A percentile compares a stretch with the other conserved stretches of the same genome.
Conservation (phyloP, 2,329 filamentous ascomycete genomes). For the Penicillium sp. region DNA sequence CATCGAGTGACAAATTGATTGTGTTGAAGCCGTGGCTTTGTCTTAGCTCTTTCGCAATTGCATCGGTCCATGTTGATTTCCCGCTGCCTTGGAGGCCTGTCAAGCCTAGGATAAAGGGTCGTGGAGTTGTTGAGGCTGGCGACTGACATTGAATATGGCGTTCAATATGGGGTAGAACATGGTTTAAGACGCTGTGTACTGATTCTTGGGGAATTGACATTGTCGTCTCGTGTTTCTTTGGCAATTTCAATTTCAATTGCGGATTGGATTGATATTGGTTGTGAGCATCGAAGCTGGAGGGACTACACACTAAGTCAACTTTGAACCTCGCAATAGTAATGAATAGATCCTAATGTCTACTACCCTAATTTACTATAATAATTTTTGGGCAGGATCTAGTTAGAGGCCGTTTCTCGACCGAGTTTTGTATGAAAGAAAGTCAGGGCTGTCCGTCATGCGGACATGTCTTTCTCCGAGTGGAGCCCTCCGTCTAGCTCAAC, state of each 20-base stretch:
- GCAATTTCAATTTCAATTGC: background rate
- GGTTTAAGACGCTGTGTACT: conserved; percentile 2
- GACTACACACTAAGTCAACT: background rate
- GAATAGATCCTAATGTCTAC: background rate
- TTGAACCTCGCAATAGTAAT: background rate
- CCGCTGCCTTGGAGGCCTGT: conserved; percentile 22
- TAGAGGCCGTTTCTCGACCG: background rate
- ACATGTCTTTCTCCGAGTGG: conserved; percentile 20
- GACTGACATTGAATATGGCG: background rate
- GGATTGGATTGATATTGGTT: background rate
- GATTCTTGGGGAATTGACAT: conserved; percentile 8
- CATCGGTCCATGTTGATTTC: conserved; percentile 21
- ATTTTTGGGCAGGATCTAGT: background rate
- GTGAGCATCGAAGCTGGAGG: background rate
- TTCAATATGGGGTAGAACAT: conserved; percentile 9
- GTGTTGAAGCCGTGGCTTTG: conserved; percentile 9
- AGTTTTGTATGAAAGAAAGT: background rate
- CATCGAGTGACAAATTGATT: conserved; percentile 20
- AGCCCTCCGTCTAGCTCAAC: background rate
- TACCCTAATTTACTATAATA: background rate
- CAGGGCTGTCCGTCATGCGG: conserved; percentile 4
- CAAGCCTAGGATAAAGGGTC: conserved; percentile 15
- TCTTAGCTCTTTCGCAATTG: conserved; percentile 9
- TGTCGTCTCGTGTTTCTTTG: background rate
- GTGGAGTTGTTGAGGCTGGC: background rate